These are phyloP conservation scores for Ceratobasidium sp. DNA, from an alignment of 1,284 basidiomycete species.

Conservation along the genomic window DNA sequence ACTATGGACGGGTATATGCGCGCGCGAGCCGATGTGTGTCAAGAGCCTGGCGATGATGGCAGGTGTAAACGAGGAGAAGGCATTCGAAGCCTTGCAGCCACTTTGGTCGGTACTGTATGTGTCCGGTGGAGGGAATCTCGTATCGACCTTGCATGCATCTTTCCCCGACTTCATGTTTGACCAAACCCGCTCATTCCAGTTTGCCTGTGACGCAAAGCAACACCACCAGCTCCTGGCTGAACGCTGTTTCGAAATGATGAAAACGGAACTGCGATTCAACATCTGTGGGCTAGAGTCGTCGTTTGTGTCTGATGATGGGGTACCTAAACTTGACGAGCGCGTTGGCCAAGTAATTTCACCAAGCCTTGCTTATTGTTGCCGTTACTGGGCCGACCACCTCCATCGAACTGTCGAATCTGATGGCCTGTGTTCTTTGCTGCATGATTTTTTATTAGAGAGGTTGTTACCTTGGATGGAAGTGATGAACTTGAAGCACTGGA, in stretches of 20 bases:
- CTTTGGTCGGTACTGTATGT: slow-evolving; percentile 12
- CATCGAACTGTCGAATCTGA: background rate
- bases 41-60: background rate
- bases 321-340: background rate
- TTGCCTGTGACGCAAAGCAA: background rate
- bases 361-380: background rate
- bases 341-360: background rate
- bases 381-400: slow-evolving; percentile 15
- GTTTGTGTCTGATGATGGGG: background rate
- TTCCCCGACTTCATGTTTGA: slow-evolving; percentile 19
- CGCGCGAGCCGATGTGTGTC: slow-evolving; percentile 17
- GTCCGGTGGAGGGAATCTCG: background rate
- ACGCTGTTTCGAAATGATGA: slow-evolving; percentile 6
- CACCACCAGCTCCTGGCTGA: background rate
- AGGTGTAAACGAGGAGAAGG: background rate
- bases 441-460: slow-evolving; percentile 1
- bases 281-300: slow-evolving; percentile 31
- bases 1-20: slow-evolving; percentile 19
- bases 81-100: background rate
- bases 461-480: slow-evolving; percentile 36
- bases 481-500: slow-evolving; percentile 17
- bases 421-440: background rate
- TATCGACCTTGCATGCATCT: slow-evolving; percentile 20
- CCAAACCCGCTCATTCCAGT: background rate
- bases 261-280: slow-evolving; percentile 13